Percentiles rank a stretch among this genome's conserved stretches.
phyloP scores from a whole-genome alignment of 768 basidiomycete genomes.

The Suillus cothurnatus region DNA sequence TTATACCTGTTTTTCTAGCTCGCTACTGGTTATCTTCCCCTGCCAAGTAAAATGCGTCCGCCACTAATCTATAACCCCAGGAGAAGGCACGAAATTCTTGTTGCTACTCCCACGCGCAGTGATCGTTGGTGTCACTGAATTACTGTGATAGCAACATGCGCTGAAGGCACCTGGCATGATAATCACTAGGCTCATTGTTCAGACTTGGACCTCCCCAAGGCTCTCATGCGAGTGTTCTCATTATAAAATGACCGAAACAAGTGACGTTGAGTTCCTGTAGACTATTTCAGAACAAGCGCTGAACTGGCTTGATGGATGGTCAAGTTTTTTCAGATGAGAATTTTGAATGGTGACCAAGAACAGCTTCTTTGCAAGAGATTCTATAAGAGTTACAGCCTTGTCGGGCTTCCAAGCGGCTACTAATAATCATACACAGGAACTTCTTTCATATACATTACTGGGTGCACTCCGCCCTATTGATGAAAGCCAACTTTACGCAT shows the following conservation, averaged over 20 bases:
- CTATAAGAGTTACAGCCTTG: neutral
- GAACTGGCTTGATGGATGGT: neutral
- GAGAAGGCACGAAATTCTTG: neutral
- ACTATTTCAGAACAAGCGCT: neutral
- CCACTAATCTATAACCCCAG: neutral
- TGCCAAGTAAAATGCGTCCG: neutral
- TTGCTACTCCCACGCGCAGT: neutral
- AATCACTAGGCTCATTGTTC: neutral
- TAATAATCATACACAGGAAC: neutral
- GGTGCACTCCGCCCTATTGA: neutral
- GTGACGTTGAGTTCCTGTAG: neutral
- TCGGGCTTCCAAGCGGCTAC: neutral
- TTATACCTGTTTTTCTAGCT: neutral
- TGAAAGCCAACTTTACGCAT: neutral
- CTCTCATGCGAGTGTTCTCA: neutral
- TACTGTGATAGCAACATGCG: neutral
- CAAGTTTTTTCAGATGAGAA: neutral
- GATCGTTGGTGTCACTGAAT: neutral
- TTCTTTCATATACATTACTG: neutral
- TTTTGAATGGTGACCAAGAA: neutral
- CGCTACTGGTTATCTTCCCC: neutral
- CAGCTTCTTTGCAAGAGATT: neutral
- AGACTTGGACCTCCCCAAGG: neutral
- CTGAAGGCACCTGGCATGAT: neutral
- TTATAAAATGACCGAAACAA: neutral